A percentile compares a stretch with the other conserved stretches of the same genome.
These are phyloP conservation scores for Triglochin maritima DNA, from an alignment of 106 monocot genomes.

Conservation along the genomic window DNA sequence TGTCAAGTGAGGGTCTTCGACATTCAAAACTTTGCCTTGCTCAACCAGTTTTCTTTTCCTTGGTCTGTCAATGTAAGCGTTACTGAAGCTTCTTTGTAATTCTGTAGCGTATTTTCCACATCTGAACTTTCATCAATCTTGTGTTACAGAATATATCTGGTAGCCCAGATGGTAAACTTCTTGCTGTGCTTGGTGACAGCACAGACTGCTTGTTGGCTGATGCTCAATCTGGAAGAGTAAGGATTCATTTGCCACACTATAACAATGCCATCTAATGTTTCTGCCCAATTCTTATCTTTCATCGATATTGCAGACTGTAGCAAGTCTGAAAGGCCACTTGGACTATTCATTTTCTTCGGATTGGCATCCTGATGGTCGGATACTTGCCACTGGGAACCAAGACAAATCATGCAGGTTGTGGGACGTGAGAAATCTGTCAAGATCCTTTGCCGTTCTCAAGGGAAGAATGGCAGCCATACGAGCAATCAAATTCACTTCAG, in stretches of 20 bases:
- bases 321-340: conserved; percentile 32
- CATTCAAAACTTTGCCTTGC: conserved; percentile 31
- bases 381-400: conserved; percentile 76
- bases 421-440: conserved; percentile 59
- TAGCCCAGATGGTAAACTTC: conserved; percentile 61
- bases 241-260: not conserved
- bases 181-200: conserved; percentile 71
- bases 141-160: conserved; percentile 37
- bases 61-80: conserved; percentile 85
- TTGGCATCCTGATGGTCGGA: conserved; percentile 65
- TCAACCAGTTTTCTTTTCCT: conserved; percentile 37
- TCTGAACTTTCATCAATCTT: not conserved
- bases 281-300: not conserved
- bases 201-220: conserved; percentile 51
- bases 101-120: not conserved
- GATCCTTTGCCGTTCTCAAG: conserved; percentile 48
- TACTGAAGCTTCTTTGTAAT: not conserved
- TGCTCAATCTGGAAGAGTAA: conserved; percentile 63
- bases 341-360: conserved; percentile 83
- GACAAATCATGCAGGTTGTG: conserved; percentile 81
- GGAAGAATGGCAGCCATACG: conserved; percentile 74
- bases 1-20: conserved; percentile 64
- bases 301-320: conserved; percentile 33
- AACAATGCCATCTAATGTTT: not conserved
- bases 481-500: conserved; percentile 61